Percentiles rank a stretch among this genome's conserved stretches.
phyloP scores from a whole-genome alignment of 2,329 filamentous ascomycete species.

The Claviceps humidiphila region DNA sequence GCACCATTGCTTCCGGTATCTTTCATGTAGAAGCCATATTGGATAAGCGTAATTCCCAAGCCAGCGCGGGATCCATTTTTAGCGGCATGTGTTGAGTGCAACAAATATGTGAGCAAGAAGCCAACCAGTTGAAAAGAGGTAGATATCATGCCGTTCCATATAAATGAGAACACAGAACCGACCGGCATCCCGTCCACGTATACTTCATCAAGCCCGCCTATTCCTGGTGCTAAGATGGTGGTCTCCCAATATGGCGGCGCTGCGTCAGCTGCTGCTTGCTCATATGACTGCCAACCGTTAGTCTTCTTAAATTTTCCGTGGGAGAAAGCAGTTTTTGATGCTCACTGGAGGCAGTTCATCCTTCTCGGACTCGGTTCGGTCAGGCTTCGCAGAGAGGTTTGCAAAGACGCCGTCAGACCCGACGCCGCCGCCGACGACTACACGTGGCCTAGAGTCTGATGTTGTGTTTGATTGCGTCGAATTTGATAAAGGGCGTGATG shows the following conservation, averaged over 20 bases:
- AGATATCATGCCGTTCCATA: constrained; percentile 93
- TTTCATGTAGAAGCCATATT: constrained; percentile 96
- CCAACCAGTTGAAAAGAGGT: constrained; percentile 96
- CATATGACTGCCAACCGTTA: constrained; percentile 58
- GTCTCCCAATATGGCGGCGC: constrained; percentile 99
- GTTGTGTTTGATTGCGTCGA: constrained; percentile 14
- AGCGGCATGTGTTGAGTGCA: constrained; percentile 94
- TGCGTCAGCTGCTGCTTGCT: constrained; percentile 92
- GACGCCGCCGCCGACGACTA: constrained; percentile 57
- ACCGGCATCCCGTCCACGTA: constrained; percentile 95
- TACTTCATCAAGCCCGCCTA: constrained; percentile 83
- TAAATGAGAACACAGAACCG: constrained; percentile 71
- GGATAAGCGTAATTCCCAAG: constrained; percentile 86
- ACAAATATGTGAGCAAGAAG: constrained; percentile 92
- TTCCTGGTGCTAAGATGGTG: constrained; percentile 85
- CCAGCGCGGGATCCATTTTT: constrained; percentile 95
- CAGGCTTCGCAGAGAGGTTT: constrained; percentile 83
- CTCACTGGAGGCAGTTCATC: constrained; percentile 90
- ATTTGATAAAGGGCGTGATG: constrained; percentile 6
- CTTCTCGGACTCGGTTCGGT: constrained; percentile 60
- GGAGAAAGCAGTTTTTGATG: constrained; percentile 12
- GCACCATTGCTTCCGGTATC: constrained; percentile 33
- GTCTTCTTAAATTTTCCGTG: constrained; percentile 19
- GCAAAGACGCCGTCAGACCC: constrained; percentile 92
- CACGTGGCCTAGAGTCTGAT: constrained; percentile 26